These are phyloP conservation scores for Penicillium lividum DNA, from an alignment of 495 filamentous ascomycete species.

Conservation along the genomic window DNA sequence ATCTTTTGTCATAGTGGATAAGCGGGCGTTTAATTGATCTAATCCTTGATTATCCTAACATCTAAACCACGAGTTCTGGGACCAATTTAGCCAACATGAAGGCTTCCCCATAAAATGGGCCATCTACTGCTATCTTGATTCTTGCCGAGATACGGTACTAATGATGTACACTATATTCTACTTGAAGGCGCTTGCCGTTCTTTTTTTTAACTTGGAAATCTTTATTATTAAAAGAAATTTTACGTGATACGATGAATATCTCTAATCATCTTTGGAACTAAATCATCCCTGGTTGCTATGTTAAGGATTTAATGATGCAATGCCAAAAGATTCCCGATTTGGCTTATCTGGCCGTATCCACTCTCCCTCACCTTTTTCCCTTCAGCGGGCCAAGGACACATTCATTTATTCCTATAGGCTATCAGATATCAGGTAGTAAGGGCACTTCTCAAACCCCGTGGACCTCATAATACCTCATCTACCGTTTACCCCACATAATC, in stretches of 20 bases:
- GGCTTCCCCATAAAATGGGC: neutral
- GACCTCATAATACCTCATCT: neutral
- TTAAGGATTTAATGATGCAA: slow-evolving; percentile 18
- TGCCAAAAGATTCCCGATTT: slow-evolving; percentile 19
- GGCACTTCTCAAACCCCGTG: no score
- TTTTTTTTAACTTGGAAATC: neutral
- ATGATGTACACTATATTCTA: slow-evolving; percentile 7
- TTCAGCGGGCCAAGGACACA: slow-evolving; percentile 7
- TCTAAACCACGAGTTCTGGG: neutral
- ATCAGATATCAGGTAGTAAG: no score
- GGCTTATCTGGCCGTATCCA: slow-evolving; percentile 34
- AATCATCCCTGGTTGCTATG: neutral
- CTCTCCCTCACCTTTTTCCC: slow-evolving; percentile 12
- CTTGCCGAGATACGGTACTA: neutral
- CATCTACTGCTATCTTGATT: neutral
- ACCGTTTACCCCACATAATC: slow-evolving; percentile 30
- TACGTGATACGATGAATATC: no score
- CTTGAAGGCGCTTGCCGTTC: slow-evolving; percentile 1
- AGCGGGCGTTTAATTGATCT: slow-evolving; percentile 28
- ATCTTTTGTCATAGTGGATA: slow-evolving; percentile 17
- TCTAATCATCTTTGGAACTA: no score
- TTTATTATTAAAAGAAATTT: no score
- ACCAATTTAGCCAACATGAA: neutral
- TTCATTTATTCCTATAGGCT: neutral
- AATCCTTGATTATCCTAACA: slow-evolving; percentile 8